Evolutionary conservation across 106 monocot genomes (phyloP).

Genomic region (Agapanthus africanus): DNA sequence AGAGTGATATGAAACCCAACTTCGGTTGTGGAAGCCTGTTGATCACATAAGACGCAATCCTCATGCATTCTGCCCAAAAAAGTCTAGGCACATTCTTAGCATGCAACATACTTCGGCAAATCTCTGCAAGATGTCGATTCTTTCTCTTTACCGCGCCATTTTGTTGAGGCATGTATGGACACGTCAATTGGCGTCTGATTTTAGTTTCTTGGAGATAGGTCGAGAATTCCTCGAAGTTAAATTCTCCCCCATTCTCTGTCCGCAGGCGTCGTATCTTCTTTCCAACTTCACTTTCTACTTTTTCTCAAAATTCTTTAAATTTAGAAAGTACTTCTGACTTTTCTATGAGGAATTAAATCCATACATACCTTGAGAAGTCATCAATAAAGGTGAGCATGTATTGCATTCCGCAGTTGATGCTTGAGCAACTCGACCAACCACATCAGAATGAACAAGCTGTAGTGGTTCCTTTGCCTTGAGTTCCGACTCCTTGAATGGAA

Average conservation of each 20-base stretch:
- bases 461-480: background rate
- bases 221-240: background rate
- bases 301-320: constrained; percentile 1
- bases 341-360: background rate
- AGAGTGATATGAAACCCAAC: background rate
- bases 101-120: constrained; percentile 1
- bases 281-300: background rate
- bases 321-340: background rate
- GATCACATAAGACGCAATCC: background rate
- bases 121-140: background rate
- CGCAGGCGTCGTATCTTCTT: background rate
- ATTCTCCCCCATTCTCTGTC: background rate
- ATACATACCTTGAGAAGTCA: background rate
- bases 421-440: background rate
- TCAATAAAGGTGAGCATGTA: constrained; percentile 1
- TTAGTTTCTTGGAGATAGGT: background rate
- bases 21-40: background rate
- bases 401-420: background rate
- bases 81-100: background rate
- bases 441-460: background rate
- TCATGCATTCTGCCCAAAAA: background rate
- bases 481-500: background rate
- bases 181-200: background rate
- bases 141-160: background rate
- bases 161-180: background rate